Base-by-base conservation (phyloP, 352 stramenopile genomes). In the Pilasporangium apinafurcum region DNA sequence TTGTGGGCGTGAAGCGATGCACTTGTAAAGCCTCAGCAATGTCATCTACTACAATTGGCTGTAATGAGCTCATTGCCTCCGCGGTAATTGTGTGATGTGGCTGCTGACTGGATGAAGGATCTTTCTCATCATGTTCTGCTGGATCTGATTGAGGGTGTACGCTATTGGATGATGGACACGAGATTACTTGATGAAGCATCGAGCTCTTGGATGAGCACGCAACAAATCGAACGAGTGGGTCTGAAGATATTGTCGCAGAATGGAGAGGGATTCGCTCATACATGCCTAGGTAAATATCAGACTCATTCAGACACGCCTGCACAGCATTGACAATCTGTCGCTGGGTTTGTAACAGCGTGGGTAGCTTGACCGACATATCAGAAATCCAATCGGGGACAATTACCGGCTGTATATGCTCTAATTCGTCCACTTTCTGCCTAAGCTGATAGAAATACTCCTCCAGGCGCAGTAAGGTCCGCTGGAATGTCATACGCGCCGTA, bases 281-380 rank as follows among this genome's bases (percentile, higher is more conserved):
- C 54, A 88, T 70, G 1, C 56, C 74, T 8, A 92, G 26, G 51
- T 92, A 92, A 30, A 88, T 36, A 39, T 89, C 79, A 26, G 68
- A 85, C 25, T 88, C 74, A 28, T 48, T 73, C 24, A 92, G 51
- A 46, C 76, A 89, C 13, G 48, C 33, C 32, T 84, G 59, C 7
- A 76, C 62, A 9, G 56, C 57, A 25, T 82, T 68, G 2, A 88
- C 48, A 22, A 89, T 56, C 18, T 71, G 63, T 5, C 74, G 64
- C 33, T 89, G 74, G 0, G 65, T 40, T 42, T 92, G 79, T 1
- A 86, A 53, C 22, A 88, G 44, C 16, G 71, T 88, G 1, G 71
- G 74, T 12, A 80, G 58, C 17, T 63, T 72, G 52, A 67, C 31
- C 1, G 13, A 17, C 12, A 25, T 20, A 13, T 56, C 29, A 24